Evolutionary conservation across 768 basidiomycete species (phyloP), one percentile per base, ranked within the genome.

Genomic region (Phaeolepiota aurea): DNA sequence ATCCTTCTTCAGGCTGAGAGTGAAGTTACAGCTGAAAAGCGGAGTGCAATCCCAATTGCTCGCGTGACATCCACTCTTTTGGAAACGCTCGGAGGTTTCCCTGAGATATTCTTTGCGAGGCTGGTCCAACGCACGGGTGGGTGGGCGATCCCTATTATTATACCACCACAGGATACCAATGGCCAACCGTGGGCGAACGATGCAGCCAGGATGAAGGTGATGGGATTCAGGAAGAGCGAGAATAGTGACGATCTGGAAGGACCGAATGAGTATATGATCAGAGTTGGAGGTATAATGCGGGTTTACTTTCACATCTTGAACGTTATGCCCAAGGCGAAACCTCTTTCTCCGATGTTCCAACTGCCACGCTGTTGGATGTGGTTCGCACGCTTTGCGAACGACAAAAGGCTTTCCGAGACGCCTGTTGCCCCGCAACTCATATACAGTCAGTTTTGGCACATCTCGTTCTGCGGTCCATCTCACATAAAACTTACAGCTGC

Each of bases 1-100:
- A 81, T 98, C 45, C 71, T 97, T 32, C 71, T 87, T 22, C 94
- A 97, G 64, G 92, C 92, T 13, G 92, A 96, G 64, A 85, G 82
- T 0, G 94, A 98, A 59, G 87, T 94, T 5, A 71, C 85, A 1
- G 91, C 92, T 2, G 87, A 93, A 60, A 80, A 85, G 52, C 78
- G 79, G 20, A 84, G 85, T 16, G 92, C 91, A 0, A 68, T 72
- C 25, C 94, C 94, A 0, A 73, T 99, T 16, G 88, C 87, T 0
- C 74, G 76, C 21, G 77, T 96, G 9, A 62, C 87, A 2, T 72
- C 84, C 46, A 79, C 74, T 46, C 69, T 97, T 20, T 71, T 91
- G 40, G 71, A 79, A 38, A 51, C 50, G 11, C 55, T 73, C 0
- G 61, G 79, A 2, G 65, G 69, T 3, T 84, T 99, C 48, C 64